Evolutionary conservation across 768 basidiomycete genomes (phyloP), one percentile per base, ranked within the genome.

Genomic region (Phylloporus sp.): DNA sequence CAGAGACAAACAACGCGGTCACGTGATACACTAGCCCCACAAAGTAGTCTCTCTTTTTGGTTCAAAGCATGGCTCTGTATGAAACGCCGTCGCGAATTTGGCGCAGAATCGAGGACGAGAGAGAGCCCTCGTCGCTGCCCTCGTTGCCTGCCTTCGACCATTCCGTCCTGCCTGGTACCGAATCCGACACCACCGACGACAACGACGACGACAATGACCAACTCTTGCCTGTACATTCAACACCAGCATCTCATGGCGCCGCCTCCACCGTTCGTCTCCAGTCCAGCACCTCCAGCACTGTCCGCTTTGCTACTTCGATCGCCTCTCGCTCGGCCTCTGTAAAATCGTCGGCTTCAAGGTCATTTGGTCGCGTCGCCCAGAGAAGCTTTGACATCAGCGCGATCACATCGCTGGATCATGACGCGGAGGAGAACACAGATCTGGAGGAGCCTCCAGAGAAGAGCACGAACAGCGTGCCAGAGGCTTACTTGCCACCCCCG

Each of bases 81-180:
- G 89, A 92, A 66, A 92, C 89, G 14, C 89, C 89, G 1, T 91
- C 90, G 21, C 75, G 88, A 35, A 82, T 92, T 59, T 87, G 84
- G 84, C 77, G 89, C 23, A 78, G 90, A 37, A 90, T 92, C 41
- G 80, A 91, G 63, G 84, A 89, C 55, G 79, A 81, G 49, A 66
- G 72, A 52, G 86, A 89, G 52, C 84, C 90, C 73, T 85, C 90
- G 9, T 91, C 89, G 24, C 70, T 92, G 3, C 89, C 89, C 3
- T 87, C 86, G 4, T 65, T 90, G 11, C 85, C 87, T 7, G 71
- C 59, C 2, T 82, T 86, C 58, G 86, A 90, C 24, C 79, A 85
- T 55, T 84, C 82, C 17, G 70, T 62, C 5, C 70, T 71, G 46
- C 66, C 62, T 22, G 69, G 71, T 40, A 60, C 62, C 29, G 64